phyloP scores from a whole-genome alignment of 768 basidiomycete species.

The Lactarius deliciosus region DNA sequence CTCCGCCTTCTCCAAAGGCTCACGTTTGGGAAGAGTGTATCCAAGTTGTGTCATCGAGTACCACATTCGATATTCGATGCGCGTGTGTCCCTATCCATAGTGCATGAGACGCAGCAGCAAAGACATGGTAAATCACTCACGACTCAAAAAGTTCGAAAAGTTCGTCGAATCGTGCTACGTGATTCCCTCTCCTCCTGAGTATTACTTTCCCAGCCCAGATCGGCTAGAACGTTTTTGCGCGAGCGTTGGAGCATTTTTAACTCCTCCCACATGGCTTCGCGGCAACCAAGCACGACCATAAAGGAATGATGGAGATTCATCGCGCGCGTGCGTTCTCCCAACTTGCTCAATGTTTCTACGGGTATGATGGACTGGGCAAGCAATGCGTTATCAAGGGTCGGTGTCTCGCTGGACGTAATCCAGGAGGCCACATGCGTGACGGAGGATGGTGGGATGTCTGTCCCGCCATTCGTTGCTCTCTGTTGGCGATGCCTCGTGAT shows the following conservation, averaged over 20 bases:
- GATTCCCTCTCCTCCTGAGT: constrained; percentile 25
- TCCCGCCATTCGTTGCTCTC: constrained; percentile 1
- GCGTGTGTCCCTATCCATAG: constrained; percentile 57
- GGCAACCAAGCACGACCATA: constrained; percentile 59
- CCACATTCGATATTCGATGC: constrained; percentile 61
- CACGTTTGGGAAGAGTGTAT: constrained; percentile 58
- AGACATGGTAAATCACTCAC: constrained; percentile 21
- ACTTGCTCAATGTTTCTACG: constrained; percentile 36
- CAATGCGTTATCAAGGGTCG: constrained; percentile 24
- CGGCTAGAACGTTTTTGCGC: constrained; percentile 49
- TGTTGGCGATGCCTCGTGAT: constrained; percentile 3
- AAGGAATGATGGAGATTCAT: constrained; percentile 72
- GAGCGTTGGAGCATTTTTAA: constrained; percentile 62
- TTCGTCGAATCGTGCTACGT: constrained; percentile 25
- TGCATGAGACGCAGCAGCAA: constrained; percentile 5
- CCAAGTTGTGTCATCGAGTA: constrained; percentile 57
- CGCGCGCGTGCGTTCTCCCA: constrained; percentile 61
- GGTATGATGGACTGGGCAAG: constrained; percentile 28
- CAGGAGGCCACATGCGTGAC: constrained; percentile 21
- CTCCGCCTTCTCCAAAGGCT: constrained; percentile 67
- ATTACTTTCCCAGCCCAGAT: constrained; percentile 65
- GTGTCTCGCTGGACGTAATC: constrained; percentile 25
- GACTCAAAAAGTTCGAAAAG: constrained; percentile 26
- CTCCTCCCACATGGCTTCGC: constrained; percentile 79
- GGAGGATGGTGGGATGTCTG: constrained; percentile 5